These are phyloP conservation scores for Venturia carpophila DNA, from an alignment of 2,329 filamentous ascomycete genomes.

Conservation along the genomic window DNA sequence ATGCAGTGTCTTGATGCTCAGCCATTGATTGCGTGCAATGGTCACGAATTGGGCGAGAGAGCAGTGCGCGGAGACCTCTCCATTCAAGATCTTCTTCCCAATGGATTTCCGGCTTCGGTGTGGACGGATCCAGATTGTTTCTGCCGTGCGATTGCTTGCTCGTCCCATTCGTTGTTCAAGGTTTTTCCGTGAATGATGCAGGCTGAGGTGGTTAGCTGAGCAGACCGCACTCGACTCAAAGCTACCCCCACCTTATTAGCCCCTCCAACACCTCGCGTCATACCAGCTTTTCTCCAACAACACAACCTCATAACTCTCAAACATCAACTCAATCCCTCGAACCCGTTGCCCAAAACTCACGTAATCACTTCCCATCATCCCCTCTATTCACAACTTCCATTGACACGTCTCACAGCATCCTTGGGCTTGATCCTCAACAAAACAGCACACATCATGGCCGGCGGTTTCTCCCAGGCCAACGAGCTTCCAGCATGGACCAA, in stretches of 20 bases:
- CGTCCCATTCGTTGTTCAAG: neutral
- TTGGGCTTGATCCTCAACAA: neutral
- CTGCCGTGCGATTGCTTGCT: neutral
- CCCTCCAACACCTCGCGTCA: neutral
- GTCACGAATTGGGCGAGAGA: too few relatives aligned
- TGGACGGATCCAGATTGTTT: neutral
- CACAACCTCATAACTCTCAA: neutral
- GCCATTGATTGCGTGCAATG: too few relatives aligned
- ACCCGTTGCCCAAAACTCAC: neutral
- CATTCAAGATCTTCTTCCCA: neutral
- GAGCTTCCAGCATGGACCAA: slow-evolving; percentile 80
- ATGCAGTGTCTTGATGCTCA: too few relatives aligned
- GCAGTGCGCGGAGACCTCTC: neutral
- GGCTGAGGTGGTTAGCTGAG: too few relatives aligned
- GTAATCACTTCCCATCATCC: neutral
- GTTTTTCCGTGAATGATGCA: neutral
- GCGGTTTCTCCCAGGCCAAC: slow-evolving; percentile 70
- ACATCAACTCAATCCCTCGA: neutral
- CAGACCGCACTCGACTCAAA: neutral
- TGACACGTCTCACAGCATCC: neutral
- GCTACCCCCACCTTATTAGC: neutral
- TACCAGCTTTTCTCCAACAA: neutral
- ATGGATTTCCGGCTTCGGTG: neutral
- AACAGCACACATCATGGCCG: neutral
- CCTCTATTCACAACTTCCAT: neutral